Evolutionary conservation across 2,329 filamentous ascomycete species (phyloP).

Genomic region (Neofusicoccum sp.): DNA sequence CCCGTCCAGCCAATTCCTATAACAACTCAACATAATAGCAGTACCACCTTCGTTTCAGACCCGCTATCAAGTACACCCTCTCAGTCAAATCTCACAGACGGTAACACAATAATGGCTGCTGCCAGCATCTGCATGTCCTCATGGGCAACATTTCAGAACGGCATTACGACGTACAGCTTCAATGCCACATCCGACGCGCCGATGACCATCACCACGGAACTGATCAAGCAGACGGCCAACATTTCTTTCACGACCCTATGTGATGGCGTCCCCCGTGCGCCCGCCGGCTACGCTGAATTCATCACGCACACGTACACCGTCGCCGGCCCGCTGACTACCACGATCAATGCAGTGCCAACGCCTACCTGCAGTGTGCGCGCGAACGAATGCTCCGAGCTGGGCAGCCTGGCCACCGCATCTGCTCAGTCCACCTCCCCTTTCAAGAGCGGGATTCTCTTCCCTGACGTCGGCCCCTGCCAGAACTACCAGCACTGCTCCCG

Average conservation of each 20-base stretch:
- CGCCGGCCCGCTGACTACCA: background rate
- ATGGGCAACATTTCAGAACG: background rate
- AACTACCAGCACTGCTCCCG: background rate
- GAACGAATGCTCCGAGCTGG: background rate
- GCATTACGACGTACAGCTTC: background rate
- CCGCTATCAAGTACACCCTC: no score
- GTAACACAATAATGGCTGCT: background rate
- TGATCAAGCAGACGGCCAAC: background rate
- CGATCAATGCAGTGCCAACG: background rate
- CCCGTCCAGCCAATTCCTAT: no score
- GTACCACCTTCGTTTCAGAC: no score
- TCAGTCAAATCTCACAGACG: no score
- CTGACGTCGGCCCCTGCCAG: background rate
- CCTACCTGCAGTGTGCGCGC: background rate
- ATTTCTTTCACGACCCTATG: background rate
- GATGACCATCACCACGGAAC: background rate
- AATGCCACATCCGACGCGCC: background rate
- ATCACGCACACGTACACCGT: background rate
- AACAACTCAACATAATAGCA: no score
- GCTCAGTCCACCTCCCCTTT: background rate
- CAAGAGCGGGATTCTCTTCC: background rate
- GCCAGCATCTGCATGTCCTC: background rate
- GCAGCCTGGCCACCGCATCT: background rate
- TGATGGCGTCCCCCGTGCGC: background rate
- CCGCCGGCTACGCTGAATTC: background rate